Evolutionary conservation across 176 grass and related monocot genomes (phyloP), one percentile per base, ranked within the genome.

Genomic region (Musa troglodytarum): DNA sequence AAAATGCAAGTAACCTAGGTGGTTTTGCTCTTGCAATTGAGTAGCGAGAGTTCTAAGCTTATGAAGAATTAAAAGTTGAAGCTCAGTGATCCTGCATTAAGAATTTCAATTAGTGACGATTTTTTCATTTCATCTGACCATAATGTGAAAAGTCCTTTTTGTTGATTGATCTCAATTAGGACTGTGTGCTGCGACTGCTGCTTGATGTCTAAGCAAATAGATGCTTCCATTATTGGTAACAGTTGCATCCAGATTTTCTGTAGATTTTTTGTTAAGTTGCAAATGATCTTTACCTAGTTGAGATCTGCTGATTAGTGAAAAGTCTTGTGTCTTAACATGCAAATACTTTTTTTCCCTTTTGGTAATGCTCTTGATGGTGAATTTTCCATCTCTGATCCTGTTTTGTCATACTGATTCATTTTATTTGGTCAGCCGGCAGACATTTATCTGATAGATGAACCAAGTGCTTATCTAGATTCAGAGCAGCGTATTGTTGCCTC

Each of bases 381-480:
- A 23, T 72, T 22, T 13, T 61, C 8, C 5, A 72, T 21, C 50
- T 23, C 10, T 52, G 19, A 14, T 21, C 3, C 23, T 53, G 2
- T 72, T 64, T 15, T 52, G 15, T 34, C 63, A 52, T 82, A 19
- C 54, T 68, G 65, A 80, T 80, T 69, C 16, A 12, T 12, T 49
- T 53, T 77, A 34, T 72, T 53, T 80, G 1, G 81, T 69, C 82
- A 90, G 92, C 86, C 88, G 71, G 88, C 92, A 78, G 92, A 96
- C 79, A 96, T 96, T 19, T 96, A 91, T 81, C 68, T 96, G 84
- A 96, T 96, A 79, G 92, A 96, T 69, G 92, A 96, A 78, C 92
- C 92, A 64, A 96, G 92, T 86, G 92, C 92, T 1, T 84, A 88
- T 80, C 88, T 96, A 62, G 92, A 96, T 86, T 96, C 92, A 9